Conservation (phyloP, 768 basidiomycete species). For the Clitopilus passeckerianus region DNA sequence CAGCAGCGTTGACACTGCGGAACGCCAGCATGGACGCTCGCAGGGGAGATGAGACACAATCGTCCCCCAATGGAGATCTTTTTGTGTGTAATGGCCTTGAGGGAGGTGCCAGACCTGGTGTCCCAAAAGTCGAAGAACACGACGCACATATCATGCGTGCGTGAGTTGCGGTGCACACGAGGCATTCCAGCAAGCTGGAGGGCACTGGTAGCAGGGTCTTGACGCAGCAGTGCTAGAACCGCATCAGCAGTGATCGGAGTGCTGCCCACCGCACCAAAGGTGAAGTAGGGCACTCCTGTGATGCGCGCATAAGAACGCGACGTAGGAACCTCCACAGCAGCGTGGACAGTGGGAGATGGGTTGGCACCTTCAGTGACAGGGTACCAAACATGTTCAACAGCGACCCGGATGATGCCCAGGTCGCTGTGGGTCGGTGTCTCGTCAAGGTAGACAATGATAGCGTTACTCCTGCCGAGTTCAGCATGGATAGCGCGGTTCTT, state of each 20-base stretch:
- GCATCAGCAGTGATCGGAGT: not conserved
- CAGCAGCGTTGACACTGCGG: not conserved
- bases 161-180: not conserved
- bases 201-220: not conserved
- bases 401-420: too few species aligned
- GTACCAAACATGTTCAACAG: too few species aligned
- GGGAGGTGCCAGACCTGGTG: not conserved
- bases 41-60: not conserved
- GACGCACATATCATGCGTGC: not conserved
- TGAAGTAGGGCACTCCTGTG: not conserved
- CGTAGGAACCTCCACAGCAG: not conserved
- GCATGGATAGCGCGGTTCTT: too few species aligned
- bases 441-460: too few species aligned
- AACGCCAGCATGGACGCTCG: not conserved
- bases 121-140: not conserved
- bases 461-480: too few species aligned
- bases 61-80: not conserved
- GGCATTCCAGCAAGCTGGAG: not conserved
- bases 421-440: too few species aligned
- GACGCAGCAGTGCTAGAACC: not conserved
- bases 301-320: not conserved
- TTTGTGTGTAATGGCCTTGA: not conserved
- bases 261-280: not conserved
- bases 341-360: not conserved
- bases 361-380: not conserved